A percentile compares a stretch with the other conserved stretches of the same genome.
phyloP scores from a whole-genome alignment of 1,139 yeast genomes.

The Pichia sp. region DNA sequence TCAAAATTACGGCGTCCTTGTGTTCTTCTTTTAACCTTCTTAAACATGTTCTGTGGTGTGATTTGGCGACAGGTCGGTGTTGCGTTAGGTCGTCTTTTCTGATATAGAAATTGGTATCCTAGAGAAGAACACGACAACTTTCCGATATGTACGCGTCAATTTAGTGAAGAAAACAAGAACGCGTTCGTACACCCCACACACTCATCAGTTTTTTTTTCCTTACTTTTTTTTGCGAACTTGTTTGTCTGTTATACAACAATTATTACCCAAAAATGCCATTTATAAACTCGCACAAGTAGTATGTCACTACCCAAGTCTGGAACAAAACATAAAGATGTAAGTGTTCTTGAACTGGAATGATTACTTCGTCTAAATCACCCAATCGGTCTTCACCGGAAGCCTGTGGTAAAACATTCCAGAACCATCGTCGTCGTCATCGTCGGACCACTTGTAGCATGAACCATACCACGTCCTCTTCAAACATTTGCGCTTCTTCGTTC shows the following conservation, averaged over 20 bases:
- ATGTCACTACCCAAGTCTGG: background rate
- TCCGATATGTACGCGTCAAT: background rate
- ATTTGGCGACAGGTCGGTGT: background rate
- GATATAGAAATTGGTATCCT: background rate
- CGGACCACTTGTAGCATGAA: constrained; percentile 33
- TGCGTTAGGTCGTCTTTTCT: background rate
- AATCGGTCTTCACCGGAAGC: background rate
- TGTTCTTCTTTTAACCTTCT: constrained; percentile 71
- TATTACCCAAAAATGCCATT: background rate
- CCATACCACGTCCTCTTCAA: constrained; percentile 36
- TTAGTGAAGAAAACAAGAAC: background rate
- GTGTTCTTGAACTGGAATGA: too few species aligned
- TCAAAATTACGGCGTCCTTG: constrained; percentile 73
- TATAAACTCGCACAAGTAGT: background rate
- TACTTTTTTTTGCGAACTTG: background rate
- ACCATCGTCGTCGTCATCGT: constrained; percentile 22
- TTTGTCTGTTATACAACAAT: background rate
- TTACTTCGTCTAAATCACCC: background rate
- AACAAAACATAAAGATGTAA: background rate
- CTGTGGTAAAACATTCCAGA: background rate
- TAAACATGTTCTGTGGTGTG: constrained; percentile 46
- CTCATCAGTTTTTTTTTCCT: background rate
- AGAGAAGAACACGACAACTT: background rate
- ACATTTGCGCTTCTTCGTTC: constrained; percentile 27
- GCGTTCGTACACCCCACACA: background rate